Base-by-base conservation (phyloP, 2,329 filamentous ascomycete genomes). In the Bipolaris gigantea region DNA sequence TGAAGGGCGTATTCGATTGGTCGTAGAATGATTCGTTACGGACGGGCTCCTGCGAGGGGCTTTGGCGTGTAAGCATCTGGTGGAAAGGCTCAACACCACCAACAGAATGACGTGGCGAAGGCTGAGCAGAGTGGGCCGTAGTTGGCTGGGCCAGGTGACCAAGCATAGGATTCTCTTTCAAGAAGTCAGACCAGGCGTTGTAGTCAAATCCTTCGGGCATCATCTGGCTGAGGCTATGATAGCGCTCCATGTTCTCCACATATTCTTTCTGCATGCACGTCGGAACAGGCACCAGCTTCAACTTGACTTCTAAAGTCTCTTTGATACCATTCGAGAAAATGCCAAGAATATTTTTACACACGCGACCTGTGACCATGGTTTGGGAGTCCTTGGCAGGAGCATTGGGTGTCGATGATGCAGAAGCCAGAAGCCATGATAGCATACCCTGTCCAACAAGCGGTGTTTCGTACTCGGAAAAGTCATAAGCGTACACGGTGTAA, bases 401-500 rank as follows among this genome's bases (percentile, higher is more conserved):
- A 55, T 81, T 79, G 8, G 82, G 80, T 13, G 80, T 81, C 50
- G 81, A 69, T 70, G 85, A 83, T 48, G 83, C 75, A n/a, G 81
- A 80, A 45, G 83, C 82, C 41, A 97, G 80, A 19, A 88, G 85
- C 83, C 89, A 89, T 34, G 94, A 97, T 18, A 99, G 81, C 86
- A 97, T 90, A 48, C 95, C 94, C 75, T 99, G 93, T 19, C 94
- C 94, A 21, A 97, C 93, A 51, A 97, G 82, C 48, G 95, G 94
- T 16, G 88, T 90, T 70, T 97, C 92, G 60, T 90, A 89, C 76
- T 99, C 94, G 11, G 94, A 97, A 74, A 93, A 97, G 75, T 99
- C 94, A 78, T 91, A 90, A 27, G 93, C 92, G 76, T 99, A 99
- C 52, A 99, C 87, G n/a, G 92, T 94, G 76, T 94, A 99, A 77